Base-by-base conservation (phyloP, 371 early-diverging fungal genomes). In the Ordospora pajunii region DNA sequence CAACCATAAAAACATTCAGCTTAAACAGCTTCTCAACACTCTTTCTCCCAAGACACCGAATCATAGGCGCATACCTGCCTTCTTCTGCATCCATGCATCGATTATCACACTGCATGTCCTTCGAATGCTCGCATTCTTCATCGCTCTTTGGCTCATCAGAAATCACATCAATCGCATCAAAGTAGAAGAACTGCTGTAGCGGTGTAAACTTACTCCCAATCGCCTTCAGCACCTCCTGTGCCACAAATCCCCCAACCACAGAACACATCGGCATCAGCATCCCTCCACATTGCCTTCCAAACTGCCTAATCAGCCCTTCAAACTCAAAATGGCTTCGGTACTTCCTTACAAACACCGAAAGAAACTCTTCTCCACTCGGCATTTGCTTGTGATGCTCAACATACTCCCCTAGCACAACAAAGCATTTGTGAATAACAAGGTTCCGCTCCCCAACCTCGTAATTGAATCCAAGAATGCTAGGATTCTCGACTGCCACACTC, bases 151-250 rank as follows among this genome's bases (percentile, higher is more conserved):
- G 83, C 23, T 87, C 86, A 17, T 84, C 82, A 22, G 94, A 93
- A 64, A 96, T 86, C 17, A 91, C 91, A 85, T 99, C 96, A 50
- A 94, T 87, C 11, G 93, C 91, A 87, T 97, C 96, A 88, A 95
- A 95, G 87, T 95, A 97, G 85, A 96, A 86, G 87, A 88, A 92
- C 87, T 99, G 97, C 53, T 88, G 82, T 73, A 97, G 90, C 11
- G 98, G 99, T 72, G 85, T 84, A 86, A 97, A 98, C 82, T 97
- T 97, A 70, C 93, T 94, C 83, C 92, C 91, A 86, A 87, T 85
- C 10, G 87, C 88, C 88, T 99, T 98, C 27, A 99, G 87, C 9
- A 94, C 95, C 86, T 99, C 99, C 86, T 99, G 98, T 17, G 97
- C 97, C 32, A 92, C 92, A 52, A 96, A 86, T 70, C 99, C 98